Base-by-base conservation (phyloP, 2,329 filamentous ascomycete species). In the Fusarium solani-melongenae region DNA sequence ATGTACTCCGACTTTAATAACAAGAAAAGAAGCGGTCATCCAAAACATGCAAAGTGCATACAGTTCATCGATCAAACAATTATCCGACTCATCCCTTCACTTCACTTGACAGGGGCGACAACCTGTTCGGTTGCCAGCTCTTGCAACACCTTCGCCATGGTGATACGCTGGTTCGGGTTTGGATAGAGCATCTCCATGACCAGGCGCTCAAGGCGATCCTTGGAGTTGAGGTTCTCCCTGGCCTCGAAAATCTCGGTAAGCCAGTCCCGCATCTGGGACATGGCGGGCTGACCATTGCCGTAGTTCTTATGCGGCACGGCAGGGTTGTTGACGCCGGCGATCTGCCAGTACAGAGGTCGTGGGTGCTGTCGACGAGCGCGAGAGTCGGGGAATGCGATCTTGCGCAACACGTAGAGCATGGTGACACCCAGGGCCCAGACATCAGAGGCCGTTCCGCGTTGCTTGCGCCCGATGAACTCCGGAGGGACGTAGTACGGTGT, bases 401-500 rank as follows among this genome's bases (percentile, higher is more conserved):
- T 88, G 71, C 84, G 83, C 62, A 91, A 79, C 6, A 89, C 85
- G 70, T 91, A 91, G 22, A 91, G 83, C 88, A 91, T 90, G 33
- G 88, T 90, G 58, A 91, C 83, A 53, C 89, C 89, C 33, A 91
- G 81, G 0, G 88, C 89, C 88, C 89, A 91, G 10, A 90, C 88
- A 72, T 91, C 89, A 33, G 88, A 89, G 3, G 88, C 82, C 5
- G 86, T 79, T 5, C 89, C 89, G 34, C 89, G 88, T 55, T 85
- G 82, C 78, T 87, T 88, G 61, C 84, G 81, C 14, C 86, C 87
- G 67, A 91, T 89, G 77, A 89, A 91, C 78, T 91, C 89, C 24
- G 89, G 89, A 1, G 89, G 88, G 22, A 91, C 85, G 76, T 91
- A 91, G 80, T 89, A 91, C 14, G 89, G 89, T 15, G 89, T 91